Base-by-base conservation (phyloP, 345 rosid species). In the Murraya paniculata region DNA sequence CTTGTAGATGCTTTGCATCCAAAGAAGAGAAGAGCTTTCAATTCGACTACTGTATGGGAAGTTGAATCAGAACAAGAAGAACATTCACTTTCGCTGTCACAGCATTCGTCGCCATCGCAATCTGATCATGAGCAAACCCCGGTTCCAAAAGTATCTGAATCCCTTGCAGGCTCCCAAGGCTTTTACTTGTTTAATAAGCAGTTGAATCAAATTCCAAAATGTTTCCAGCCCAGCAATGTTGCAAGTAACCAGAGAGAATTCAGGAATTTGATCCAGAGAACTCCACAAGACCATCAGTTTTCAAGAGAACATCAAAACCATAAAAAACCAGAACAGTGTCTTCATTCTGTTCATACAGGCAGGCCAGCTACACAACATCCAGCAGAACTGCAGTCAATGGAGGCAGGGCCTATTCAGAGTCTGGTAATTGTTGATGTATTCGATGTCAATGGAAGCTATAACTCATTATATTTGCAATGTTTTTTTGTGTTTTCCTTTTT, bases 61-160 rank as follows among this genome's bases (percentile, higher is more conserved):
- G 79, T 81, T 73, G 91, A 90, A 73, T 84, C 83, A 5, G 92
- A 92, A 60, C 89, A 88, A 74, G 97, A 92, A 76, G 93, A 92
- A 70, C 92, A 90, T 84, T 90, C 94, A 39, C 91, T 84, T 48
- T 89, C 92, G 0, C 87, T 87, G 41, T 90, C 96, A 14, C 93
- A 84, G 80, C 87, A 86, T 81, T 92, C 97, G 1, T 90, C 97
- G 7, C 91, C 97, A 21, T 90, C 92, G 5, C 90, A 83, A 76
- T 92, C 92, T 64, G 97, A 92, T 78, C 92, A 86, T 77, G 94
- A 92, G 38, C 91, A 85, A 79, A 76, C 82, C 24, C 84, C 87
- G 3, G 81, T 70, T n/a, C 56, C 68, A 58, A 86, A 81, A 75
- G 41, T 77, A 9, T 10, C 79, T 2, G 84, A 80, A 69, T 75